Conservation (phyloP, 306 rosid genomes). For the Ceratonia siliqua region DNA sequence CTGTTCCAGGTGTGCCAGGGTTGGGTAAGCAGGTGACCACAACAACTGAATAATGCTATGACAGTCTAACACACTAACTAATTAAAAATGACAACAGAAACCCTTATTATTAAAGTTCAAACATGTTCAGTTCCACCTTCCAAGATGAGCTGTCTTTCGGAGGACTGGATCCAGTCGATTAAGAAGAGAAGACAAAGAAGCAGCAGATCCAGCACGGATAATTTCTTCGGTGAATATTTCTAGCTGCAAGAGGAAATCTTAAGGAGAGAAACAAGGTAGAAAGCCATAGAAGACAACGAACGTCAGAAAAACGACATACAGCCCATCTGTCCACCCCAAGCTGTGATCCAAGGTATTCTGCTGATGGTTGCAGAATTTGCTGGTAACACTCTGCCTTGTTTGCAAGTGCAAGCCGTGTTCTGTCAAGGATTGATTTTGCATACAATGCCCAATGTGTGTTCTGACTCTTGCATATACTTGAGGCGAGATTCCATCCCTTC, state of each 20-base stretch:
- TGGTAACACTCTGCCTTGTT: slow-evolving; percentile 82
- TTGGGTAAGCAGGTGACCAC: slow-evolving; percentile 38
- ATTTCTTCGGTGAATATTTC: slow-evolving; percentile 97
- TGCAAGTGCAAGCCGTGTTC: slow-evolving; percentile 94
- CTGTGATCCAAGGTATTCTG: slow-evolving; percentile 91
- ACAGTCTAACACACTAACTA: slow-evolving; percentile 15
- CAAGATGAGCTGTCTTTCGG: slow-evolving; percentile 89
- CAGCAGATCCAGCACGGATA: slow-evolving; percentile 98
- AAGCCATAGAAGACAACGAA: not conserved
- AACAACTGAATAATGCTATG: slow-evolving; percentile 18
- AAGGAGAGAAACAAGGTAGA: slow-evolving; percentile 40
- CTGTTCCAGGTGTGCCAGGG: slow-evolving; percentile 55
- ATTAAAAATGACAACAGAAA: slow-evolving; percentile 30
- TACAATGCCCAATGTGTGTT: slow-evolving; percentile 77
- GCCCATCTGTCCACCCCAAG: slow-evolving; percentile 94
- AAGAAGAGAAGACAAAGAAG: slow-evolving; percentile 85
- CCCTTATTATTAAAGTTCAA: slow-evolving; percentile 21
- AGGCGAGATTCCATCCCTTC: slow-evolving; percentile 92
- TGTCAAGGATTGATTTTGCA: slow-evolving; percentile 93
- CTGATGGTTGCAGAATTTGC: slow-evolving; percentile 83
- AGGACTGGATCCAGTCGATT: slow-evolving; percentile 94
- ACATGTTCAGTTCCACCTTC: slow-evolving; percentile 64
- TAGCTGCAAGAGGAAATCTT: slow-evolving; percentile 61
- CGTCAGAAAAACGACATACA: slow-evolving; percentile 50
- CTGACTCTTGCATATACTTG: slow-evolving; percentile 59